Evolutionary conservation across 139 green algal genomes (phyloP).

Genomic region (Microglena sp.): DNA sequence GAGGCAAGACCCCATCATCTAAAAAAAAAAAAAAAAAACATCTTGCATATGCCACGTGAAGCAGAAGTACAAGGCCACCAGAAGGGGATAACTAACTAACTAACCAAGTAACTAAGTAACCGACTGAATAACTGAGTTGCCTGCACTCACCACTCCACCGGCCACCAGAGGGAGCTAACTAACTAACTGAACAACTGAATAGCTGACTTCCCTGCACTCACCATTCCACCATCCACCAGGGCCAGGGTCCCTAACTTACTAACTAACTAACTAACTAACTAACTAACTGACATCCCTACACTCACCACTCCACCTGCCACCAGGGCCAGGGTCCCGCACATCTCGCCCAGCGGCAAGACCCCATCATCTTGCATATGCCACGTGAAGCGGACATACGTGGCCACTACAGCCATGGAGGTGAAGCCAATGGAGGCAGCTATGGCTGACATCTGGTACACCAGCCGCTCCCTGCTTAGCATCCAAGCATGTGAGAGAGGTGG

Average conservation of each 20-base stretch:
- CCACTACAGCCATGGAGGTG: constrained; percentile 42
- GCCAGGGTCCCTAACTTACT: constrained; percentile 48
- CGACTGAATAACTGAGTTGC: too few relatives aligned
- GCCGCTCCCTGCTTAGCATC: constrained; percentile 48
- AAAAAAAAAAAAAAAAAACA: too few relatives aligned
- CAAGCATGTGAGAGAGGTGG: too few relatives aligned
- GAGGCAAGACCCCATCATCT: constrained; percentile 45
- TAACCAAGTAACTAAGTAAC: too few relatives aligned
- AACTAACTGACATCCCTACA: background rate
- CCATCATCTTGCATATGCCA: constrained; percentile 45
- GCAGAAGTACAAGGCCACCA: constrained; percentile 60
- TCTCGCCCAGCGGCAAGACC: constrained; percentile 55
- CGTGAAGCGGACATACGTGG: constrained; percentile 66
- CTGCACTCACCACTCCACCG: background rate
- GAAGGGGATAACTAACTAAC: background rate
- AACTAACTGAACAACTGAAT: background rate
- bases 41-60: constrained; percentile 52
- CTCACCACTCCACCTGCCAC: constrained; percentile 53
- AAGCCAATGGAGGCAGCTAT: constrained; percentile 56
- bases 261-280: background rate
- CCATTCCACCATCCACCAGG: constrained; percentile 60
- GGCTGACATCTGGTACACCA: constrained; percentile 60
- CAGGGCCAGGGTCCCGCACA: constrained; percentile 60
- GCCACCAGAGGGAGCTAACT: background rate
- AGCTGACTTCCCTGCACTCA: background rate